phyloP scores from a whole-genome alignment of 75 land plant species.

The Picea sitchensis region DNA sequence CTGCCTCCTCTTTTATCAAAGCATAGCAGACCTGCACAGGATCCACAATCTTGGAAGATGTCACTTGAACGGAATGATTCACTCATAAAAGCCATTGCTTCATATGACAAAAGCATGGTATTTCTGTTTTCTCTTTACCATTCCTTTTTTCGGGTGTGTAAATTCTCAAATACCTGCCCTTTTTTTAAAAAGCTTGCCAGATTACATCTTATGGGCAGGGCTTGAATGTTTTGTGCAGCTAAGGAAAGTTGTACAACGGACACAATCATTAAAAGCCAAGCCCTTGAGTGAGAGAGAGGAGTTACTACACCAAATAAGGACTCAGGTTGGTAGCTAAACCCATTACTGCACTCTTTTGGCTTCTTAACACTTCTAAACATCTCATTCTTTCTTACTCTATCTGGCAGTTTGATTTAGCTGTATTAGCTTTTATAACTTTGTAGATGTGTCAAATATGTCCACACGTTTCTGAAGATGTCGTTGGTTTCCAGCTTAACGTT shows the following conservation, averaged over 20 bases:
- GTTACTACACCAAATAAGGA: conserved; percentile 53
- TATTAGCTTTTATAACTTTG: neutral
- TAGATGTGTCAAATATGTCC: conserved; percentile 1
- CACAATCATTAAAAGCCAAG: conserved; percentile 25
- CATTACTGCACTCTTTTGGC: conserved; percentile 4
- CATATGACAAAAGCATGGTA: conserved; percentile 85
- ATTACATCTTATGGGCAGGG: neutral
- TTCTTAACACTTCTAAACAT: neutral
- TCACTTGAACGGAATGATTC: conserved; percentile 41
- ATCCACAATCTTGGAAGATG: conserved; percentile 3
- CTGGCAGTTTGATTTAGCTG: neutral
- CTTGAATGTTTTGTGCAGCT: conserved; percentile 45
- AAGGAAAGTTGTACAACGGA: conserved; percentile 54
- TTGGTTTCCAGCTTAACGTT: neutral
- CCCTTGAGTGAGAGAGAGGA: conserved; percentile 61
- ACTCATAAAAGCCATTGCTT: conserved; percentile 67
- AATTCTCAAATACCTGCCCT: neutral
- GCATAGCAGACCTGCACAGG: conserved; percentile 1
- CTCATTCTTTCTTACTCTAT: neutral
- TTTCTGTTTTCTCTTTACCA: neutral
- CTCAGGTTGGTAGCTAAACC: conserved; percentile 24
- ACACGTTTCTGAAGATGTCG: neutral
- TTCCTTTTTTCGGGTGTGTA: neutral
- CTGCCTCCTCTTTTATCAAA: conserved; percentile 2
- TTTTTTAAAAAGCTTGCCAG: neutral